Evolutionary conservation across 2,329 filamentous ascomycete genomes (phyloP).

Genomic region (Sclerotinia nivalis): DNA sequence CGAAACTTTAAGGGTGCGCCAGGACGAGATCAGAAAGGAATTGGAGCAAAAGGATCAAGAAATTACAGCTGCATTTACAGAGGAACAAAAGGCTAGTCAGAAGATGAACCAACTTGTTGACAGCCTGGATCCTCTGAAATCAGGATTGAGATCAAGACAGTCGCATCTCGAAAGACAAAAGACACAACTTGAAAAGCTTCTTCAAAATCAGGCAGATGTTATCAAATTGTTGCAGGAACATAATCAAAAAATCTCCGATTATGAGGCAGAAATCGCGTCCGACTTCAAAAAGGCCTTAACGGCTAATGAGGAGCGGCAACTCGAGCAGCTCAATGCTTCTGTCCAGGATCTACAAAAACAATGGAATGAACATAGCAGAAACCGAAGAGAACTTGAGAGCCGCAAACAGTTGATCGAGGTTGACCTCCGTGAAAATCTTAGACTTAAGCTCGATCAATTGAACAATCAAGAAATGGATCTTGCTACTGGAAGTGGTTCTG

Average conservation of each 20-base stretch:
- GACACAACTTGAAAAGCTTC: conserved; percentile 71
- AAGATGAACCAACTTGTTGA: conserved; percentile 74
- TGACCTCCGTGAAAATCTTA: conserved; percentile 85
- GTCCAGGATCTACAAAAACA: conserved; percentile 75
- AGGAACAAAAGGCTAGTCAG: conserved; percentile 80
- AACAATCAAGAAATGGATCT: conserved; percentile 73
- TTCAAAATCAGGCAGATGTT: conserved; percentile 64
- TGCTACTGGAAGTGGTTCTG: conserved; percentile 59
- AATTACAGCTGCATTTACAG: conserved; percentile 82
- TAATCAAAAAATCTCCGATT: conserved; percentile 71
- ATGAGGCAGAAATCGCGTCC: conserved; percentile 77
- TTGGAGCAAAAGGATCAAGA: conserved; percentile 83
- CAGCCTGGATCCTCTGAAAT: conserved; percentile 76
- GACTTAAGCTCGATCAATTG: conserved; percentile 83
- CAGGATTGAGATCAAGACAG: conserved; percentile 75
- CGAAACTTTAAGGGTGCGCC: conserved; percentile 65
- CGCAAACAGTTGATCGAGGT: conserved; percentile 82
- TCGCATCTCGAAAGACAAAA: conserved; percentile 71
- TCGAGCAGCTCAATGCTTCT: conserved; percentile 68
- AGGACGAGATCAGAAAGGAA: conserved; percentile 65
- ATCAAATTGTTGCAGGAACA: conserved; percentile 75
- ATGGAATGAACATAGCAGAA: conserved; percentile 71
- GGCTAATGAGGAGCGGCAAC: conserved; percentile 75
- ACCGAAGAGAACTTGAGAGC: conserved; percentile 74
- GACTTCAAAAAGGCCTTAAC: conserved; percentile 92